Evolutionary conservation across 352 stramenopile genomes (phyloP), one percentile per base, ranked within the genome.

Genomic region (Pythium aquatile): DNA sequence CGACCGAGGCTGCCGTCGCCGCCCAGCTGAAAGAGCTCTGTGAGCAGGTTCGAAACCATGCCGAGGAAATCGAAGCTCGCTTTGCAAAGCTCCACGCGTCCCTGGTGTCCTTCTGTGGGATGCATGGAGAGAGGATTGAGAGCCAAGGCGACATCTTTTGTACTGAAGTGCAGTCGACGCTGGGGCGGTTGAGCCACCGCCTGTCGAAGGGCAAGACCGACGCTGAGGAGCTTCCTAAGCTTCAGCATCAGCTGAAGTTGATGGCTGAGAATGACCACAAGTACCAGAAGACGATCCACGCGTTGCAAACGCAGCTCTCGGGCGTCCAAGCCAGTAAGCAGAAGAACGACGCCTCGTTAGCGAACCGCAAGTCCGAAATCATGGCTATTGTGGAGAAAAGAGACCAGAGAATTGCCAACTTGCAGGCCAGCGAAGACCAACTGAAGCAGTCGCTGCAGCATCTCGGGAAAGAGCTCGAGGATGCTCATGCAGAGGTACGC

Each of bases 401-500:
- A 14, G 70, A 81, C 20, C 57, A 37, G 2, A 47, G 54, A 24
- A 79, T 85, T 14, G 40, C 30, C 0, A 66, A 65, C 0, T 57
- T 83, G 9, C 61, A 85, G 56, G 63, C 61, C 1, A 75, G 52
- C 7, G 61, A 76, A 39, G 51, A 60, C 11, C 42, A 79, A 53
- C 49, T 81, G 30, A 78, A 76, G 58, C 48, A 68, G 30, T 79
- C 72, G 30, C 63, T 82, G 35, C 69, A 74, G 32, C 66, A 81
- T 17, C 76, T 91, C 0, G 71, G 77, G 2, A 68, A 74, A 6
- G 74, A 90, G 42, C 66, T 90, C 24, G 76, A 87, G 37, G 72
- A 80, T 30, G 71, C 76, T 5, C 80, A 91, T 54, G 56, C 58
- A 24, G 73, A 91, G 62, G 82, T 91, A 58, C 49, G 55, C 17